A percentile compares a stretch with the other conserved stretches of the same genome.
Evolutionary conservation across 169 alveolate genomes (phyloP).

Genomic region (Plasmodium berghei): DNA sequence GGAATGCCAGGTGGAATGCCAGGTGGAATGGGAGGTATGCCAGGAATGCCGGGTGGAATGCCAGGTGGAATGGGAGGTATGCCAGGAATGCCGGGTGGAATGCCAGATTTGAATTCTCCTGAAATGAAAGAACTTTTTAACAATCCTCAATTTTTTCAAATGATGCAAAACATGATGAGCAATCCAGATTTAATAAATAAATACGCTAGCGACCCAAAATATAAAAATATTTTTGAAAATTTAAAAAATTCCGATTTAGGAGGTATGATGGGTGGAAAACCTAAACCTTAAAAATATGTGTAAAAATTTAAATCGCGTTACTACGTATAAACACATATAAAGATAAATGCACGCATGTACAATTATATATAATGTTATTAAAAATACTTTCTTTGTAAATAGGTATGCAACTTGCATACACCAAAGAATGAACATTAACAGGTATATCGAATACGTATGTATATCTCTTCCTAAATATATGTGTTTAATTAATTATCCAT

Average conservation of each 20-base stretch:
- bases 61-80: conserved; percentile 82
- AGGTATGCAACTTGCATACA: too few species aligned
- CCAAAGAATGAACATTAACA: too few species aligned
- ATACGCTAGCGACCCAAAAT: conserved; percentile 82
- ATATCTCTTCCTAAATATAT: too few species aligned
- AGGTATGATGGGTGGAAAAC: conserved; percentile 53
- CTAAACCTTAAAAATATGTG: conserved; percentile 17
- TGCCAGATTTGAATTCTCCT: conserved; percentile 80
- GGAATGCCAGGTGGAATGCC: conserved; percentile 81
- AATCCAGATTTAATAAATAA: conserved; percentile 80
- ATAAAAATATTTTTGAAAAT: conserved; percentile 76
- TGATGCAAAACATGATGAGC: conserved; percentile 85
- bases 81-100: conserved; percentile 84
- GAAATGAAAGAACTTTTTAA: conserved; percentile 71
- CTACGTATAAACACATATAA: background rate
- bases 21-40: conserved; percentile 82
- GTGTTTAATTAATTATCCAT: too few species aligned
- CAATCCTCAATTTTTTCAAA: conserved; percentile 76
- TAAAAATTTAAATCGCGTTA: background rate
- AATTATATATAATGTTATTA: too few species aligned
- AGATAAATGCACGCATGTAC: too few species aligned
- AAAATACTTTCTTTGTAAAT: too few species aligned
- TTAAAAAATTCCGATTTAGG: conserved; percentile 70
- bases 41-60: conserved; percentile 82
- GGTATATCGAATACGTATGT: too few species aligned